Conservation (phyloP, 805 yeast species). For the Wickerhamomyces pijperi region DNA sequence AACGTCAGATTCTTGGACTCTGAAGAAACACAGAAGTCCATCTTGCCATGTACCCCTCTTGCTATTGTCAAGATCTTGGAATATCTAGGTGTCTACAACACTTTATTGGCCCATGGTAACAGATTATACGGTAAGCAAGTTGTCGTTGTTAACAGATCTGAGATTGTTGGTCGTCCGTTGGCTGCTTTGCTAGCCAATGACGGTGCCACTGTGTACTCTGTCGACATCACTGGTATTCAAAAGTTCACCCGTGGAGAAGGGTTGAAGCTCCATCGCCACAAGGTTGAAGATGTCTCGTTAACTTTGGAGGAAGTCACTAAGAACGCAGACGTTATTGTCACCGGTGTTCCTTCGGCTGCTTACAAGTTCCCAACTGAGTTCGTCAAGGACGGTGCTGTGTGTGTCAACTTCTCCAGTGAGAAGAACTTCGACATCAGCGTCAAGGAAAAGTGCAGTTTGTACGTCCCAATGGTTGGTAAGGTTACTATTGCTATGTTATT, state of each 20-base stretch:
- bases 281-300: slow-evolving; percentile 48
- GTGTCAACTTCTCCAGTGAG: slow-evolving; percentile 80
- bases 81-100: slow-evolving; percentile 78
- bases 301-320: slow-evolving; percentile 56
- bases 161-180: slow-evolving; percentile 93
- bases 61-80: slow-evolving; percentile 92
- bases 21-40: slow-evolving; percentile 59
- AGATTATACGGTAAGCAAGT: slow-evolving; percentile 87
- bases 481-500: slow-evolving; percentile 92
- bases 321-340: slow-evolving; percentile 81
- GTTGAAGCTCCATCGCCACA: slow-evolving; percentile 68
- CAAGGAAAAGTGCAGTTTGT: slow-evolving; percentile 77
- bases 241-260: slow-evolving; percentile 93
- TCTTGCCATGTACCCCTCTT: slow-evolving; percentile 92
- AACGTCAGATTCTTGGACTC: slow-evolving; percentile 77
- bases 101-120: slow-evolving; percentile 76
- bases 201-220: slow-evolving; percentile 93
- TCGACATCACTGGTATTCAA: slow-evolving; percentile 79
- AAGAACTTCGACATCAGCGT: slow-evolving; percentile 81
- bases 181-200: slow-evolving; percentile 95
- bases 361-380: slow-evolving; percentile 82
- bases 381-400: slow-evolving; percentile 80
- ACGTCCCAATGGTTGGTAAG: slow-evolving; percentile 93
- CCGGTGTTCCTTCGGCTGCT: slow-evolving; percentile 81
- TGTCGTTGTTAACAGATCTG: slow-evolving; percentile 85